Base-by-base conservation (phyloP, 1,284 basidiomycete genomes). In the Cryptococcus sp. region DNA sequence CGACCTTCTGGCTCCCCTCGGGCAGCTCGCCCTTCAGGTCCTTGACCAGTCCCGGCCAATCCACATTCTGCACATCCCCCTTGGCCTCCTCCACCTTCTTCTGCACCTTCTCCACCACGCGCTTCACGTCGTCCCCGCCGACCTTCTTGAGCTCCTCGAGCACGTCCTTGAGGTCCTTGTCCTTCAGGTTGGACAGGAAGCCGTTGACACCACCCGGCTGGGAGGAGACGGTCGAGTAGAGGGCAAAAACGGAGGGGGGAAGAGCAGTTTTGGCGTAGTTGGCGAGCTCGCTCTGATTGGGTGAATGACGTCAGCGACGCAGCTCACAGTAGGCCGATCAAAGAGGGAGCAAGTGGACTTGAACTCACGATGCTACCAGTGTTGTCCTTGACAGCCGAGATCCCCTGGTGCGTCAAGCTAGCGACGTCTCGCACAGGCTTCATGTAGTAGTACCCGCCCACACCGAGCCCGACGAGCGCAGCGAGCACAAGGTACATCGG, bases 401-500 rank as follows among this genome's bases (percentile, higher is more conserved):
- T 58, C 2, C 63, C 59, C 28, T 55, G 35, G 57, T 69, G 54
- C 11, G 71, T 56, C 21, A 59, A 52, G 21, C 39, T 35, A 12
- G 76, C 76, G 18, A 71, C 71, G 50, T 76, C 71, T 7, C 70
- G 54, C n/a, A 76, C 63, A 12, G 74, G 75, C 60, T 77, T 77
- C 24, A 76, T 46, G 64, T 72, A 70, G 48, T 55, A 61, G 63
- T 69, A 76, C 9, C 69, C 69, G 13, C 67, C 73, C 12, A 46
- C 64, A 23, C 62, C 73, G 20, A 73, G 57, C 13, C 66, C 71
- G 18, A 65, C 59, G 8, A 77, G 52, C 12, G 67, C 67, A 33
- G 56, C 70, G 52, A 77, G 68, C 24, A 77, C 69, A 53, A 72
- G 63, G 42, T 60, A 58, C 64, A 70, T 67, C 8, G 61, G 64